Base-by-base conservation (phyloP, 2,329 filamentous ascomycete genomes). In the Arthrinium phaeospermum region DNA sequence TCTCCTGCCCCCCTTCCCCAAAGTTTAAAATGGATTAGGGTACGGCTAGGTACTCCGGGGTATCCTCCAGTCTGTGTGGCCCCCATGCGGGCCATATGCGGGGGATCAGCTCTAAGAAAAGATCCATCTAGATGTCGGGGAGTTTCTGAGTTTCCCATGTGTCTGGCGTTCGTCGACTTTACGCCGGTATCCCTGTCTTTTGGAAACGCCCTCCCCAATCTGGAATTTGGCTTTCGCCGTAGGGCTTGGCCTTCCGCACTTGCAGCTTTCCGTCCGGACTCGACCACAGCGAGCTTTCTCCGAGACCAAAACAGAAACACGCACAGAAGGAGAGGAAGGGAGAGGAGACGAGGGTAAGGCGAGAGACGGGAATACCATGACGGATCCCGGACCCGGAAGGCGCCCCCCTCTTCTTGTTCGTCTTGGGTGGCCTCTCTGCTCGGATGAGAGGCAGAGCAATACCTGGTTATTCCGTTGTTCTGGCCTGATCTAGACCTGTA, bases 211-310 rank as follows among this genome's bases (percentile, higher is more conserved):
- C 34, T 64, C 57, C 57, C 57, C 30, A 64, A 64, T 24, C 34
- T n/a, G 57, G 34, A 41, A n/a, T 64, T 37, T 64, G 19, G 34
- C 57, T 64, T 64, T 64, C 30, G 22, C 30, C 53, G 57, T 64
- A 64, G 57, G 57, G 57, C 57, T 64, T 64, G 57, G 34, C 22
- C 57, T 41, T 64, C 57, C 57, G 57, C 34, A n/a, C 57, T 64
- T 64, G 57, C 57, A 64, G 34, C 57, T 14, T 19, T 34, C 16
- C 57, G 13, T 41, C 22, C 34, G n/a, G 19, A n/a, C 46, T 41
- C 51, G 2, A 41, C 57, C 57, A 22, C 16, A 37, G 53, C 53
- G 34, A 64, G 57, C 12, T n/a, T n/a, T n/a, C 34, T 24, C 57
- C 22, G 34, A 34, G 34, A 14, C 30, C 53, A 34, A 41, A 30